Base-by-base conservation (phyloP, 305 asterid genomes). In the Fraxinus paxiana region DNA sequence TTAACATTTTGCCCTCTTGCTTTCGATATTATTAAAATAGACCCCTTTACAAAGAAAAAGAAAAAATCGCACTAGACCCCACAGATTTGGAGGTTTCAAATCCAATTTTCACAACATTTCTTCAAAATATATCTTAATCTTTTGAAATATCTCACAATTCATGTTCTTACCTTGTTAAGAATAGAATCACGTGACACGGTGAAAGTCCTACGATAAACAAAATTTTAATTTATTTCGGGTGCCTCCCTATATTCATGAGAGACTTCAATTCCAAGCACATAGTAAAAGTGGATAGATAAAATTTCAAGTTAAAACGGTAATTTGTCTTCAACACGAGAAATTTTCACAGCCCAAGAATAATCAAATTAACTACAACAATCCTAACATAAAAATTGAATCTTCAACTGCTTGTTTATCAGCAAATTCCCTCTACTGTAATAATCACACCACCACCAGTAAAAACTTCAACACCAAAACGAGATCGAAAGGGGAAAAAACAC, bases 341-440 rank as follows among this genome's bases (percentile, higher is more conserved):
- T 77, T 76, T 82, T 84, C 84, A 83, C 51, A 85, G 30, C 79
- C 83, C 83, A 77, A 83, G 74, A 79, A 84, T 84, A 70, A 81
- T 38, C 85, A 84, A 83, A 63, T 82, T 34, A 76, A 73, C 79
- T 79, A 51, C 75, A 80, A 1, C 79, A 86, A 63, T 73, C 33
- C 85, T 76, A 84, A 77, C 80, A 74, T 10, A 63, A 63, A 63
- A 63, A 63, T 24, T 34, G 79, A 77, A 82, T 77, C 81, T 86
- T 79, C 85, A 82, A 82, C 85, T 63, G 7, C 72, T 82, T 75
- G 82, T 80, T 72, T 73, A 82, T 69, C 74, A 59, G 80, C 86
- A 82, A 54, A 87, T 48, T 67, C 84, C 84, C 85, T 81, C 87
- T 77, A 79, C 87, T 80, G 86, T 80, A 83, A 76, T 70, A 89